Percentiles rank a stretch among this genome's conserved stretches.
Conservation (phyloP, 768 basidiomycete genomes). For the Dentipellis fragilis region DNA sequence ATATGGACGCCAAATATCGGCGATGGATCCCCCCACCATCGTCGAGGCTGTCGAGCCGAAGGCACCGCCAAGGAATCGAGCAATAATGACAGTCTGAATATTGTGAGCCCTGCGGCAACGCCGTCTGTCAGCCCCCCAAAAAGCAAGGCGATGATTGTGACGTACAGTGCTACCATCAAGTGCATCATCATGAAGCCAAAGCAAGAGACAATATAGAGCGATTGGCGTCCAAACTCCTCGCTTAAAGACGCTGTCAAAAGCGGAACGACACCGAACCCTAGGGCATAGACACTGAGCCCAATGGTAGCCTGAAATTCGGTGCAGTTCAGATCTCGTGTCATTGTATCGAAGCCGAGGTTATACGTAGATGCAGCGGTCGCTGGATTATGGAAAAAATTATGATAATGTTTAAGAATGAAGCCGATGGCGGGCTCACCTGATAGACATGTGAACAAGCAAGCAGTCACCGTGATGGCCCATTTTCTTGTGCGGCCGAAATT, state of each 20-base stretch:
- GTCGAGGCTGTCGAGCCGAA: constrained; percentile 63
- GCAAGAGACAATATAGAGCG: constrained; percentile 42
- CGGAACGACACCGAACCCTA: constrained; percentile 56
- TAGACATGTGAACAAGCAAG: constrained; percentile 37
- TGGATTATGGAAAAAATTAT: constrained; percentile 12
- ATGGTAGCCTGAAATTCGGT: constrained; percentile 21
- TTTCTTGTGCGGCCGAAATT: constrained; percentile 23
- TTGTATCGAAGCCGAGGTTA: constrained; percentile 44
- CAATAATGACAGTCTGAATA: constrained; percentile 54
- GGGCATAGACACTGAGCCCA: constrained; percentile 36
- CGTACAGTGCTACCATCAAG: constrained; percentile 33
- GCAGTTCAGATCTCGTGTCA: constrained; percentile 34
- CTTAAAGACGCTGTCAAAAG: constrained; percentile 61
- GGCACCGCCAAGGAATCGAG: constrained; percentile 54
- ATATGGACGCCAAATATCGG: constrained; percentile 55
- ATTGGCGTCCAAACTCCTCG: constrained; percentile 62
- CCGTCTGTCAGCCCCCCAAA: neutral
- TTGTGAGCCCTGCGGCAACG: constrained; percentile 24
- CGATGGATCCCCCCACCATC: constrained; percentile 67
- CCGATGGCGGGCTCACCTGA: constrained; percentile 29
- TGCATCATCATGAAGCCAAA: constrained; percentile 43
- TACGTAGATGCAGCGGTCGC: constrained; percentile 44
- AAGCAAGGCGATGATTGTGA: neutral
- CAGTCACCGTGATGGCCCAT: constrained; percentile 33
- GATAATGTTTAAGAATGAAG: neutral